These are phyloP conservation scores for Tritrichomonas foetus DNA, from an alignment of 208 protist genomes.

Conservation along the genomic window DNA sequence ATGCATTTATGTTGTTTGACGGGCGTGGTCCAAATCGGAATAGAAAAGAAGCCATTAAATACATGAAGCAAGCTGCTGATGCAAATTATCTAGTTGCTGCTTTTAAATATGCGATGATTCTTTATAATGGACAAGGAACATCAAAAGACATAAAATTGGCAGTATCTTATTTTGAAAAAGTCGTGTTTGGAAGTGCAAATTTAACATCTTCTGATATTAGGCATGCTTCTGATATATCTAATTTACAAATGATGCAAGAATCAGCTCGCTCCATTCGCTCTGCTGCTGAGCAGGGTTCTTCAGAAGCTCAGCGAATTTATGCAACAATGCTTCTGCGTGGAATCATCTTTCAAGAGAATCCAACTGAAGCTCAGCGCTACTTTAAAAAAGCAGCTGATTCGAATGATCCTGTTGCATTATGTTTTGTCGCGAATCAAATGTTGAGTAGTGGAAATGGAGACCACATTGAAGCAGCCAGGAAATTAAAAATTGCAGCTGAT, in stretches of 20 bases:
- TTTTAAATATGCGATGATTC: neutral
- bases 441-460: neutral
- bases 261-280: neutral
- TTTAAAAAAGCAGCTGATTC: neutral
- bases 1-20: neutral
- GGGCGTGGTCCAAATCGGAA: neutral
- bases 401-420: neutral
- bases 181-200: neutral
- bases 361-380: neutral
- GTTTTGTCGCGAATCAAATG: neutral
- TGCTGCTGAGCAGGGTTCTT: neutral
- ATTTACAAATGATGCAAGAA: neutral
- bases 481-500: neutral
- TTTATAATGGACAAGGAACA: neutral
- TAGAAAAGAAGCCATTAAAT: neutral
- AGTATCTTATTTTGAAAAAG: neutral
- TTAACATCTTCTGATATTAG: neutral
- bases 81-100: neutral
- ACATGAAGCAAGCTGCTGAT: neutral
- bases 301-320: neutral
- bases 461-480: neutral
- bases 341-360: neutral
- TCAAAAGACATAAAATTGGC: neutral
- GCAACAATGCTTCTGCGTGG: neutral
- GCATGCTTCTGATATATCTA: neutral